A percentile compares a stretch with the other conserved stretches of the same genome.
These are phyloP conservation scores for Citrus hindsii DNA, from an alignment of 345 rosid species.

Conservation along the genomic window DNA sequence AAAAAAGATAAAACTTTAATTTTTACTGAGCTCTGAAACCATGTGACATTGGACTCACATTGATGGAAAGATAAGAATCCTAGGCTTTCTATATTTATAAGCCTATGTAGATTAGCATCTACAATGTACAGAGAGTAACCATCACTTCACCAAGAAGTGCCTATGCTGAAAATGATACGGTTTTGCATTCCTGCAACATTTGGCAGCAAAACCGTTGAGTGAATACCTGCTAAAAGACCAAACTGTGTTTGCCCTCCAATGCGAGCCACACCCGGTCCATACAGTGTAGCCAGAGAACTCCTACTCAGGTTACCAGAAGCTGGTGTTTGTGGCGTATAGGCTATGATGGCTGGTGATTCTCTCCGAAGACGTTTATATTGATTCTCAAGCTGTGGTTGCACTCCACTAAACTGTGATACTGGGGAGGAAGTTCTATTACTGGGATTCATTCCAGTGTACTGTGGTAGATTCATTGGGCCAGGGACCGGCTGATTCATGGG, in stretches of 20 bases:
- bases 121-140: too few relatives aligned
- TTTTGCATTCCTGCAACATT: not conserved
- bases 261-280: not conserved
- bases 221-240: not conserved
- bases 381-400: not conserved
- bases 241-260: not conserved
- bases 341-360: not conserved
- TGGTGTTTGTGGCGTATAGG: not conserved
- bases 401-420: not conserved
- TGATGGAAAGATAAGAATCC: too few relatives aligned
- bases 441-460: not conserved
- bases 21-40: too few relatives aligned
- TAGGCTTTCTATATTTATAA: too few relatives aligned
- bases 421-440: not conserved
- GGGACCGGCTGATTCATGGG: not conserved
- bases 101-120: too few relatives aligned
- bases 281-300: not conserved
- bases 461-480: not conserved
- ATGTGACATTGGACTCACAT: too few relatives aligned
- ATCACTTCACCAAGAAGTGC: not conserved
- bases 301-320: not conserved
- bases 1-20: too few relatives aligned
- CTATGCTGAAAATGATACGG: not conserved
- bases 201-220: not conserved
- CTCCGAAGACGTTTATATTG: conserved; percentile 19